Evolutionary conservation across 2,329 filamentous ascomycete species (phyloP).

Genomic region (Cercospora sp.): DNA sequence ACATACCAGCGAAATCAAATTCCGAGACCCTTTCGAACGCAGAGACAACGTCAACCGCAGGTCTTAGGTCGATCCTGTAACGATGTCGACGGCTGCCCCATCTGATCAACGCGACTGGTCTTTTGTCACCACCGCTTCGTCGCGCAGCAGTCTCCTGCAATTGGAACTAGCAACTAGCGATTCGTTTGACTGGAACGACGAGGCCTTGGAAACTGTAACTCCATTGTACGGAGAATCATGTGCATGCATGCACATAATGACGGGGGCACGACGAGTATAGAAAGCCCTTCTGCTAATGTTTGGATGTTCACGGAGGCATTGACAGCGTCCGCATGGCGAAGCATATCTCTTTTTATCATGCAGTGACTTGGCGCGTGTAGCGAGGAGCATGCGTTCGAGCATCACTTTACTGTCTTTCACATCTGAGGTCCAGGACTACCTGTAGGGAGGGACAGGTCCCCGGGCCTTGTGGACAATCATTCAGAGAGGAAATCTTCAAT

Average conservation of each 20-base stretch:
- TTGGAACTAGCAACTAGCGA: not conserved
- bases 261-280: not conserved
- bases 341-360: not conserved
- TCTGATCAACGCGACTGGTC: not conserved
- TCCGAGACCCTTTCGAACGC: constrained; percentile 26
- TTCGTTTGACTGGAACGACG: not conserved
- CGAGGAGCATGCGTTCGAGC: not conserved
- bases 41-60: constrained; percentile 13
- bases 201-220: not conserved
- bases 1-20: constrained; percentile 31
- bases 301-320: not conserved
- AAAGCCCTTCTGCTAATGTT: not conserved
- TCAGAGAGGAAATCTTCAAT: not conserved
- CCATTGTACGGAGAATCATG: not conserved
- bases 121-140: not conserved
- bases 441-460: not conserved
- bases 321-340: not conserved
- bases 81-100: not conserved
- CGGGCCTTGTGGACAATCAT: not conserved
- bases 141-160: not conserved
- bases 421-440: not conserved
- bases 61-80: constrained; percentile 1
- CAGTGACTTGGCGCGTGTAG: not conserved
- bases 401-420: not conserved
- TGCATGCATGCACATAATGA: not conserved